A percentile compares a stretch with the other conserved stretches of the same genome.
Evolutionary conservation across 2,329 filamentous ascomycete species (phyloP).

Genomic region (Myotisia sp.): DNA sequence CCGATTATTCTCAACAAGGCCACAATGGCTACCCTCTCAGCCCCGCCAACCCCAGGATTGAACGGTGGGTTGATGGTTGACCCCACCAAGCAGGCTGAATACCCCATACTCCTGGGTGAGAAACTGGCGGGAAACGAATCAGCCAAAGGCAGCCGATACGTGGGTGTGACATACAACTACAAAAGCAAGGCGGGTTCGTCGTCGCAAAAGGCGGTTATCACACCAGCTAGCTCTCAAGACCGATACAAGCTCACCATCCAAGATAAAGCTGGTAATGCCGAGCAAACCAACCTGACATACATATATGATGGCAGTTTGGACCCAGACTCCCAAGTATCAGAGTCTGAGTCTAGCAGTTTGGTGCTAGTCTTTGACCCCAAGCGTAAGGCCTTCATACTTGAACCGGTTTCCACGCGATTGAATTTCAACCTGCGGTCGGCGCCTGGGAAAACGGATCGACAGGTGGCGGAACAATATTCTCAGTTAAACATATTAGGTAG

Average conservation of each 20-base stretch:
- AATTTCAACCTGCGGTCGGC: slow-evolving; percentile 70
- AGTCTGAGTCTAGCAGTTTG: slow-evolving; percentile 22
- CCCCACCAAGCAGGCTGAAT: slow-evolving; percentile 33
- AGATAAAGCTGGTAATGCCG: slow-evolving; percentile 27
- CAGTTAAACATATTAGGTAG: slow-evolving; percentile 40
- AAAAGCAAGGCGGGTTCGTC: slow-evolving; percentile 30
- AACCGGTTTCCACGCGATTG: slow-evolving; percentile 67
- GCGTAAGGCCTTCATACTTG: slow-evolving; percentile 64
- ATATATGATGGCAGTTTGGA: slow-evolving; percentile 29
- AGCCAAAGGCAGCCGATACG: slow-evolving; percentile 15
- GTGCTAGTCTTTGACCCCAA: slow-evolving; percentile 61
- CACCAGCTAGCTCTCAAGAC: slow-evolving; percentile 21
- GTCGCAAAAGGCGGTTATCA: slow-evolving; percentile 26
- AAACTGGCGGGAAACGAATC: slow-evolving; percentile 22
- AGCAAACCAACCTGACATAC: slow-evolving; percentile 26
- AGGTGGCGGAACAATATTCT: slow-evolving; percentile 51
- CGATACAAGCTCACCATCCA: slow-evolving; percentile 29
- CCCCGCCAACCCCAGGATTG: slow-evolving; percentile 9
- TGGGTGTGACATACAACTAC: slow-evolving; percentile 35
- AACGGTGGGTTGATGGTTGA: slow-evolving; percentile 27
- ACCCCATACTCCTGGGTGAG: slow-evolving; percentile 33
- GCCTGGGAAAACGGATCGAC: slow-evolving; percentile 51
- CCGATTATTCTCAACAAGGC: neutral
- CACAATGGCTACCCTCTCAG: slow-evolving; percentile 8
- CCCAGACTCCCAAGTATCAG: slow-evolving; percentile 18